A percentile compares a stretch with the other conserved stretches of the same genome.
phyloP scores from a whole-genome alignment of 192 early-diverging fungal species.

The Nowakowskiella sp. region DNA sequence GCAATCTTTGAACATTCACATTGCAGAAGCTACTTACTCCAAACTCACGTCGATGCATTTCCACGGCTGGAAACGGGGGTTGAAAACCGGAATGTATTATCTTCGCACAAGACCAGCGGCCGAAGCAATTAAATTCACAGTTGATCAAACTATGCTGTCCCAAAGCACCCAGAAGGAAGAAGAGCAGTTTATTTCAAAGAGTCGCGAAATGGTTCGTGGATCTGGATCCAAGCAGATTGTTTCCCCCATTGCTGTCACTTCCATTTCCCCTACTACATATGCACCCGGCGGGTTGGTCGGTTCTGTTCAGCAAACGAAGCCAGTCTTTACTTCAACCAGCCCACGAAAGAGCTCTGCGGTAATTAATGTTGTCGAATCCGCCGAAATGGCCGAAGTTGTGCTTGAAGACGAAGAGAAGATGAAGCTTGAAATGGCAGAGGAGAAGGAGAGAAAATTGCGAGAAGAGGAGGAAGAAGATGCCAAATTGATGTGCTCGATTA shows the following conservation, averaged over 20 bases:
- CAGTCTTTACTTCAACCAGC: neutral
- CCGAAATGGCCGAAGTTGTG: neutral
- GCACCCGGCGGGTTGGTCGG: neutral
- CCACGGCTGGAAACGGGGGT: constrained; percentile 94
- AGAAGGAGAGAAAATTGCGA: constrained; percentile 9
- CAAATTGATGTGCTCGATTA: constrained; percentile 74
- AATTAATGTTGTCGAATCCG: constrained; percentile 8
- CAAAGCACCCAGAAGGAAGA: constrained; percentile 36
- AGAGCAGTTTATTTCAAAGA: neutral
- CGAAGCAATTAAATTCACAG: constrained; percentile 97
- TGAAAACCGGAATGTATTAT: constrained; percentile 99
- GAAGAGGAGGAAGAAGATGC: constrained; percentile 44
- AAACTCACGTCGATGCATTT: constrained; percentile 97
- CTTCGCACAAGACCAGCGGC: constrained; percentile 90
- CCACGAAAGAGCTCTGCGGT: no score
- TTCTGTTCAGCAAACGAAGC: constrained; percentile 1
- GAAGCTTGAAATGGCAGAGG: constrained; percentile 2
- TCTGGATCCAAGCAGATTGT: constrained; percentile 10
- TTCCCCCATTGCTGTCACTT: neutral
- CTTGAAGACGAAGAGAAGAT: neutral
- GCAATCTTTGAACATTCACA: constrained; percentile 91
- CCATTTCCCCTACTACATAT: neutral
- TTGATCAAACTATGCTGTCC: no score
- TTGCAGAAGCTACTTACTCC: constrained; percentile 88
- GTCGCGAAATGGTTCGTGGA: constrained; percentile 15